Evolutionary conservation across 345 rosid genomes (phyloP), one percentile per base, ranked within the genome.

Genomic region (Bruguiera sexangula): DNA sequence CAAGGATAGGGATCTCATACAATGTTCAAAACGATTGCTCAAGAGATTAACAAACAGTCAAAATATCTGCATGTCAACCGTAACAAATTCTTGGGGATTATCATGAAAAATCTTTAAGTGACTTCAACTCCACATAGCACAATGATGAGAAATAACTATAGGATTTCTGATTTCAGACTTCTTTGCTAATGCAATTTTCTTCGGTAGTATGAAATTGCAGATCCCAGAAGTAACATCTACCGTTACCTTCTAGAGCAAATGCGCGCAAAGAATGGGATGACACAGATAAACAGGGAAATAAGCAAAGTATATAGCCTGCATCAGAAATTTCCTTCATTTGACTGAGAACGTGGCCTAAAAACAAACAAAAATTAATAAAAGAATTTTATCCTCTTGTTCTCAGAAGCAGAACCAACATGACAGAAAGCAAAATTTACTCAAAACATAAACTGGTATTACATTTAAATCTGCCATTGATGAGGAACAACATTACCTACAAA

Each of bases 401-500:
- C 75, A 62, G 68, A 60, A 73, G 72, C 74, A 80, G 79, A 64
- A 67, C 60, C 51, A 69, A 59, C 67, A 70, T 52, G 73, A 65
- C 55, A 53, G 51, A 62, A 79, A 69, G 62, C 67, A 66, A 80
- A 81, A 73, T 66, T 70, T 59, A 79, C 66, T 57, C 50, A 11
- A 68, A 75, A 51, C 22, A 65, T 68, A 26, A 78, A 57, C 64
- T 71, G 75, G 64, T 31, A 73, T 61, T 68, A 71, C 68, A 63
- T 76, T 73, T 66, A 27, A 61, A 63, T 70, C 63, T 76, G 80
- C 63, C 78, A 60, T 79, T 69, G 70, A 69, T 51, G 51, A 77
- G 66, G 70, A 69, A 73, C 70, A 72, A 68, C 74, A 75, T 82
- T 76, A 74, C 82, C 88, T 76, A 84, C 78, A 76, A 67, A 75